These are phyloP conservation scores for Suillus fuscotomentosus DNA, from an alignment of 768 basidiomycete species.

Conservation along the genomic window DNA sequence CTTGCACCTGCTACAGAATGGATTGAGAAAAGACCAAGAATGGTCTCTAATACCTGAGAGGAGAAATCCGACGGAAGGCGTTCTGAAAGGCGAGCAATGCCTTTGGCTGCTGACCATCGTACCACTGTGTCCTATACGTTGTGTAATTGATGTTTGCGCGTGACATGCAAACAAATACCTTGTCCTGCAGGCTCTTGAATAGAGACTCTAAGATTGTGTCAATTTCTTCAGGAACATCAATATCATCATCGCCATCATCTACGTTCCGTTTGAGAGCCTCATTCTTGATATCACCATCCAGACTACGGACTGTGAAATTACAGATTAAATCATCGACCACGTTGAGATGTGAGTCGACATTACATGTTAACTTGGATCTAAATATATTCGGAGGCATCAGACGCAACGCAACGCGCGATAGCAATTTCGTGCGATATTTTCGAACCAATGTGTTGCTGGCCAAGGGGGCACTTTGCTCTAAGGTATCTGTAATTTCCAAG, in stretches of 20 bases:
- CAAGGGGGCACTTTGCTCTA: conserved; percentile 42
- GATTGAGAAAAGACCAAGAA: conserved; percentile 73
- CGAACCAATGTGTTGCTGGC: conserved; percentile 63
- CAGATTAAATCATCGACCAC: not conserved
- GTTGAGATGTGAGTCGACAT: not conserved
- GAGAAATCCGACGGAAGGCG: conserved; percentile 75
- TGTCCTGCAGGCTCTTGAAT: conserved; percentile 76
- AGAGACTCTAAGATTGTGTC: conserved; percentile 74
- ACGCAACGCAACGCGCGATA: conserved; percentile 62
- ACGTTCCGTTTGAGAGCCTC: conserved; percentile 11
- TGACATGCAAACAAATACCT: conserved; percentile 42
- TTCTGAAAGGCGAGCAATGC: conserved; percentile 80
- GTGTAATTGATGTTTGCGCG: not conserved
- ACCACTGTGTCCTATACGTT: conserved; percentile 81
- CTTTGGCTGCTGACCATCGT: conserved; percentile 93
- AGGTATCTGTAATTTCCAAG: conserved; percentile 40
- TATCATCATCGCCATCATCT: conserved; percentile 33
- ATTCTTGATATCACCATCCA: conserved; percentile 17
- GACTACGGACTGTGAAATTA: conserved; percentile 18
- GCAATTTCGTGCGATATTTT: conserved; percentile 65
- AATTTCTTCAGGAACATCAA: conserved; percentile 76
- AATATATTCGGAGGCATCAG: conserved; percentile 50
- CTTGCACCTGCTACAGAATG: conserved; percentile 65
- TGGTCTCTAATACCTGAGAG: conserved; percentile 78
- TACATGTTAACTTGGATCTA: conserved; percentile 15